Evolutionary conservation across 164 flowering plant species (phyloP).

Genomic region (Magnolia sinica): DNA sequence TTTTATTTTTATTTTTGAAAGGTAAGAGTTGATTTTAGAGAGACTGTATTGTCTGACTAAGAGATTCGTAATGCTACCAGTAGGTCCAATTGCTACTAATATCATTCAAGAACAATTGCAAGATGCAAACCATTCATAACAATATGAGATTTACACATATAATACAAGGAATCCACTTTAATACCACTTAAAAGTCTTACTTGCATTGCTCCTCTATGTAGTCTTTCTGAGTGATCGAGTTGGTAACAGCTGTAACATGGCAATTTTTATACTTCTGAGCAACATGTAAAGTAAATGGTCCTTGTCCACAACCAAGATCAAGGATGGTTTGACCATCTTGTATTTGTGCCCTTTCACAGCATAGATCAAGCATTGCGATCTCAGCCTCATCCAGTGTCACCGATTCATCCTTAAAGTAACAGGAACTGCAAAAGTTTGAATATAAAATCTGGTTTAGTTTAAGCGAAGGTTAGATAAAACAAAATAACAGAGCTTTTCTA

Average conservation of each 20-base stretch:
- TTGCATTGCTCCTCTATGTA: constrained; percentile 70
- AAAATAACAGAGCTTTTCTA: too few relatives aligned
- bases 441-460: neutral
- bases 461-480: neutral
- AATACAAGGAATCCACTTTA: neutral
- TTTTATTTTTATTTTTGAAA: too few relatives aligned
- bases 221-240: constrained; percentile 75
- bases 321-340: constrained; percentile 87
- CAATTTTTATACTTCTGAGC: constrained; percentile 78
- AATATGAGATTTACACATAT: neutral
- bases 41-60: too few relatives aligned
- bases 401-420: constrained; percentile 59
- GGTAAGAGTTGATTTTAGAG: too few relatives aligned
- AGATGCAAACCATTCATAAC: neutral
- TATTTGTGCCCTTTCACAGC: constrained; percentile 81
- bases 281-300: constrained; percentile 66
- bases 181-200: constrained; percentile 25
- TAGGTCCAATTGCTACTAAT: neutral
- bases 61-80: neutral
- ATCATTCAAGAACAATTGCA: neutral
- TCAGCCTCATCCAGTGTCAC: constrained; percentile 83
- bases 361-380: constrained; percentile 77
- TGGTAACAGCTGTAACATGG: constrained; percentile 79
- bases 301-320: constrained; percentile 98
- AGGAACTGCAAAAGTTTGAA: constrained; percentile 51